Evolutionary conservation across 345 rosid genomes (phyloP).

Genomic region (Dipteronia dyeriana): DNA sequence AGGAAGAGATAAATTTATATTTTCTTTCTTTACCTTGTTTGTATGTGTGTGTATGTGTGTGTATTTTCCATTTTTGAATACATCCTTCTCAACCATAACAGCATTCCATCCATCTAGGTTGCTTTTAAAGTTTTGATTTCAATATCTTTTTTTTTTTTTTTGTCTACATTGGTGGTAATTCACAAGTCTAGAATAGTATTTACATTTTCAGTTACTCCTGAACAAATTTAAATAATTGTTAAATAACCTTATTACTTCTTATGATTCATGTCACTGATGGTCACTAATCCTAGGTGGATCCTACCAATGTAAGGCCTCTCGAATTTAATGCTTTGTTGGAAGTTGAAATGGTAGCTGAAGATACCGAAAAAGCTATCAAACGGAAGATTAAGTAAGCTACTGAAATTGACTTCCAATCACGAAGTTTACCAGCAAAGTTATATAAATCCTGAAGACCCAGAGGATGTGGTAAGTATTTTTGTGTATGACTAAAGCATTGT

Average conservation of each 20-base stretch:
- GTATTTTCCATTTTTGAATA: not conserved
- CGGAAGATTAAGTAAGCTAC: conserved; percentile 95
- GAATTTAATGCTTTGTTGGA: conserved; percentile 61
- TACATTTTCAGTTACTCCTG: not conserved
- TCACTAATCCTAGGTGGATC: conserved; percentile 69
- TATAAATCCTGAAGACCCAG: conserved; percentile 86
- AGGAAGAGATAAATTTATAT: conserved; percentile 74
- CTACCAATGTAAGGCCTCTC: conserved; percentile 74
- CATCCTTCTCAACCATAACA: not conserved
- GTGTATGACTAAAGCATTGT: not conserved
- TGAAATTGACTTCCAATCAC: conserved; percentile 68
- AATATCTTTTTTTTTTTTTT: not conserved
- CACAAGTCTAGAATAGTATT: too few relatives aligned
- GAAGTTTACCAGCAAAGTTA: conserved; percentile 78
- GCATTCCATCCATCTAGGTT: not conserved
- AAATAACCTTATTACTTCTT: not conserved
- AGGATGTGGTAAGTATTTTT: conserved; percentile 78
- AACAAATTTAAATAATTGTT: not conserved
- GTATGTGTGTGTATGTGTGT: not conserved
- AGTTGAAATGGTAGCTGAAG: conserved; percentile 94
- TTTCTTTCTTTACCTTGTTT: not conserved
- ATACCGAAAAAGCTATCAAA: conserved; percentile 86
- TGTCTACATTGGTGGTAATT: too few relatives aligned
- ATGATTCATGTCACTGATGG: conserved; percentile 10
- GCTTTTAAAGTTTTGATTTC: not conserved